Base-by-base conservation (phyloP, 345 rosid species). In the Cardiospermum halicacabum region DNA sequence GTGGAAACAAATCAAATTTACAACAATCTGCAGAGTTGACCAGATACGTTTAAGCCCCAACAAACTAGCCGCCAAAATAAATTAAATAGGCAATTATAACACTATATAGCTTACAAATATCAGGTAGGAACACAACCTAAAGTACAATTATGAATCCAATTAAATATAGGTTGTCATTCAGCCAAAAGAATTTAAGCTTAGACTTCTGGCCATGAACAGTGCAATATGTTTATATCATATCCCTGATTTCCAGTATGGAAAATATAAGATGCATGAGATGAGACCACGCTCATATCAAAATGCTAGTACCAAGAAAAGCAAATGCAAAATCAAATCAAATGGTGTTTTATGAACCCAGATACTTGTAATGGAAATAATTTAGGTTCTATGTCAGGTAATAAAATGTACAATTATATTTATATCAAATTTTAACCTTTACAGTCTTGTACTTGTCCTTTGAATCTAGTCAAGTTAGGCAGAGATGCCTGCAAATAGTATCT, bases 391-490 rank as follows among this genome's bases (percentile, higher is more conserved):
- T 45, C 18, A 1, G 6, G 11, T 45, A n/a, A 45, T 10, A 16
- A 16, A 45, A 45, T n/a, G 21, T n/a, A 45, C 50, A 45, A 45
- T 43, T 15, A 43, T 45, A 45, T 45, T 45, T 15, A 43, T 45
- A 45, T 45, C 18, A 45, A 45, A 11, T 22, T 45, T n/a, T 45
- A 45, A 6, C 50, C 16, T 45, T 45, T 19, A 45, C 10, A 16
- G 18, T 12, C 2, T 45, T n/a, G n/a, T n/a, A 22, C 26, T 4
- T 53, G 12, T 51, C 56, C 13, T 10, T 11, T 2, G 4, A 36
- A 58, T 45, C 21, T 7, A 21, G 7, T 48, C 55, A 31, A 62
- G 19, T 56, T 62, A 45, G 16, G 45, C 53, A 69, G 30, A 6
- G 39, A 51, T 56, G 22, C 25, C 18, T 25, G 21, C 24, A 3